phyloP scores from a whole-genome alignment of 176 grass and related monocot genomes.

The Melocanna baccifera region DNA sequence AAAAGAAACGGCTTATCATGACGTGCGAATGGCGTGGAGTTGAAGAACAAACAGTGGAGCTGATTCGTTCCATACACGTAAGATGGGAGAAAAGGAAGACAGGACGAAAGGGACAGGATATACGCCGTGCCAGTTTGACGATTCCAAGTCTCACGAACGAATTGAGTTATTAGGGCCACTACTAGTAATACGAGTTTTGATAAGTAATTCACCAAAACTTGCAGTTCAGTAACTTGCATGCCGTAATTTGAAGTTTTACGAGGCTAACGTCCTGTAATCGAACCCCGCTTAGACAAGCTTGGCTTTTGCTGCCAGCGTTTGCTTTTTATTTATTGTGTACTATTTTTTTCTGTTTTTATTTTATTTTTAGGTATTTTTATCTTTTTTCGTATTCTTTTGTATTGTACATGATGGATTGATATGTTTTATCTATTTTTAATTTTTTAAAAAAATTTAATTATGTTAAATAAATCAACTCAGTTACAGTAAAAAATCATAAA shows the following conservation, averaged over 20 bases:
- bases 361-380: too few species aligned
- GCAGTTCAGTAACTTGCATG: neutral
- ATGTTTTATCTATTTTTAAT: too few species aligned
- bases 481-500: too few species aligned
- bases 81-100: neutral
- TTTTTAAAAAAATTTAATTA: too few species aligned
- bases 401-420: too few species aligned
- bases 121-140: neutral
- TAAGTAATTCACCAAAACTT: neutral
- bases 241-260: neutral
- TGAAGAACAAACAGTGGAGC: neutral
- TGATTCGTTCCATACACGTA: neutral
- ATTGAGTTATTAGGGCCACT: neutral
- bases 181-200: neutral
- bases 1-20: neutral
- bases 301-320: too few species aligned
- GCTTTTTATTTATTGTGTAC: too few species aligned
- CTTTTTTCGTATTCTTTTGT: too few species aligned
- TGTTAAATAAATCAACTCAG: too few species aligned
- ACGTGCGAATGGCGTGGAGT: neutral
- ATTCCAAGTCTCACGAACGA: neutral
- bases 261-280: neutral
- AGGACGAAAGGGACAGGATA: neutral
- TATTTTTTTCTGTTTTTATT: too few species aligned
- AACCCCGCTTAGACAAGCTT: too few species aligned